Evolutionary conservation across 495 filamentous ascomycete species (phyloP).

Genomic region (Astrothelium macrocarpum): DNA sequence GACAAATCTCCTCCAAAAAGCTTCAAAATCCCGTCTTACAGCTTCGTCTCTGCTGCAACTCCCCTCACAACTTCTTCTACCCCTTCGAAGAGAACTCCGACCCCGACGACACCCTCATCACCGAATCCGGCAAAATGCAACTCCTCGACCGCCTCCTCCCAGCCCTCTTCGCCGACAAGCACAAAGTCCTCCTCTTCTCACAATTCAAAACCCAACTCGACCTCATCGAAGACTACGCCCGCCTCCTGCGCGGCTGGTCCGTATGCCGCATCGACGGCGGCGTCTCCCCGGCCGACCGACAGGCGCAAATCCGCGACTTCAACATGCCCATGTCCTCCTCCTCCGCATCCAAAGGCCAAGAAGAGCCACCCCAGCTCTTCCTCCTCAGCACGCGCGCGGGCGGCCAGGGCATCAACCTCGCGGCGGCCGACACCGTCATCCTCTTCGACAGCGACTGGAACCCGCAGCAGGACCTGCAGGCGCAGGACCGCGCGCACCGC

Average conservation of each 20-base stretch:
- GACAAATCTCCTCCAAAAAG: constrained; percentile 83
- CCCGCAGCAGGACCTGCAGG: constrained; percentile 92
- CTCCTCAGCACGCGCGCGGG: constrained; percentile 83
- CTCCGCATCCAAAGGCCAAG: not conserved
- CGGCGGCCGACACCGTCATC: constrained; percentile 62
- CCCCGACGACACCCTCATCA: constrained; percentile 71
- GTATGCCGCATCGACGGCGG: constrained; percentile 86
- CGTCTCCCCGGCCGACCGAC: constrained; percentile 72
- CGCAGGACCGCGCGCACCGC: constrained; percentile 86
- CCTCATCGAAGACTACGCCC: constrained; percentile 78
- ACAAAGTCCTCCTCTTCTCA: constrained; percentile 92
- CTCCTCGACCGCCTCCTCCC: constrained; percentile 81
- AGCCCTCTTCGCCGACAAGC: constrained; percentile 58
- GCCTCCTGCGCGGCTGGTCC: constrained; percentile 59
- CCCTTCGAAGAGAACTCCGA: constrained; percentile 51
- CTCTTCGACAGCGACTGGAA: constrained; percentile 89
- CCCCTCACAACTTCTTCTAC: constrained; percentile 93
- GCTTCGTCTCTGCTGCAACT: constrained; percentile 84
- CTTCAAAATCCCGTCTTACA: constrained; percentile 92
- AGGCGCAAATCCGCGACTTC: constrained; percentile 74
- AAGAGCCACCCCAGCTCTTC: constrained; percentile 52
- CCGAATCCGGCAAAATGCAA: constrained; percentile 88
- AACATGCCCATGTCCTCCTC: constrained; percentile 41
- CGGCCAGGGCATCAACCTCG: constrained; percentile 87
- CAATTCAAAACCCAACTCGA: constrained; percentile 94